phyloP scores from a whole-genome alignment of 345 rosid species.

The Populus euphratica region DNA sequence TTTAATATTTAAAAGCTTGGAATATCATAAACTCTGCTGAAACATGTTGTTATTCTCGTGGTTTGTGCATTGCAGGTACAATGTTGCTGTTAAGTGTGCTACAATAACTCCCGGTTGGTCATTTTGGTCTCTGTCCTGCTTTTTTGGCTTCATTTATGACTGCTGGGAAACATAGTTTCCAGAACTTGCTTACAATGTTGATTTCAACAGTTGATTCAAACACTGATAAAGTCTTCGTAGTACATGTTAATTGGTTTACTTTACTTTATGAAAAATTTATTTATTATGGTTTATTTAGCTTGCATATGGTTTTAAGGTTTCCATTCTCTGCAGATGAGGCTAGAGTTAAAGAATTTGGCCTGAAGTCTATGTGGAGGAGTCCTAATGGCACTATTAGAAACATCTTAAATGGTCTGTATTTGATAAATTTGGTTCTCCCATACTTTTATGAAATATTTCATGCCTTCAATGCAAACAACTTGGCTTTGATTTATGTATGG shows the following conservation, averaged over 20 bases:
- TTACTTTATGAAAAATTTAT: too few species aligned
- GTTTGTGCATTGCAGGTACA: slow-evolving; percentile 55
- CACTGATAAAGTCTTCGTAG: background rate
- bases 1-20: too few species aligned
- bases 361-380: slow-evolving; percentile 93
- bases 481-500: background rate
- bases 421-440: background rate
- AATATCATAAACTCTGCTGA: too few species aligned
- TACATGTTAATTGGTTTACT: background rate
- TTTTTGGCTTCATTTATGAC: background rate
- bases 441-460: background rate
- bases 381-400: slow-evolving; percentile 98
- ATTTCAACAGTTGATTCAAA: background rate
- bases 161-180: background rate
- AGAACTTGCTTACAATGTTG: background rate
- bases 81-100: slow-evolving; percentile 96
- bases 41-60: background rate
- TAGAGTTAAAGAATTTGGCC: slow-evolving; percentile 89
- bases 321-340: slow-evolving; percentile 69
- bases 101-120: slow-evolving; percentile 90
- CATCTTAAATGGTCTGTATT: slow-evolving; percentile 76
- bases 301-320: background rate
- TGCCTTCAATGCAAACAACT: background rate
- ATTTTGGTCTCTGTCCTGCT: slow-evolving; percentile 4
- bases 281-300: background rate